These are phyloP conservation scores for Yamadazyma oceani DNA, from an alignment of 1,139 yeast genomes.

Conservation along the genomic window DNA sequence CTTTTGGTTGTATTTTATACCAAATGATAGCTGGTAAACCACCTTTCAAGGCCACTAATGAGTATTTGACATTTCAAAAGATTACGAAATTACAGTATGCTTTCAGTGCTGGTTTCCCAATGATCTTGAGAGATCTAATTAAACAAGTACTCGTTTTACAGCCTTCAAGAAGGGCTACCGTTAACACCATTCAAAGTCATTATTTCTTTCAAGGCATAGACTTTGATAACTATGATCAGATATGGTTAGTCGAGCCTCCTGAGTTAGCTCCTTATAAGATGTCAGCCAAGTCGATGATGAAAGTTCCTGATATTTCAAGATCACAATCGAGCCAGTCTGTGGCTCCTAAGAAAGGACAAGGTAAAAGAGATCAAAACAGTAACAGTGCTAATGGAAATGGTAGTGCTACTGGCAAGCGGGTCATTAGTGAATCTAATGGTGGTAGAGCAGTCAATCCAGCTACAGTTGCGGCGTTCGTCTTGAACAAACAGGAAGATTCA, in stretches of 20 bases:
- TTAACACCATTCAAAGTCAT: conserved; percentile 48
- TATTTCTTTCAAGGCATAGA: conserved; percentile 67
- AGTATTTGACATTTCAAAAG: conserved; percentile 62
- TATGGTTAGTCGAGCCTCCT: conserved; percentile 79
- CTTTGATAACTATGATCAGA: conserved; percentile 60
- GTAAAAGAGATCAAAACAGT: conserved; percentile 7
- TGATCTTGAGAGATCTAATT: conserved; percentile 46
- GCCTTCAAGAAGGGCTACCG: conserved; percentile 43
- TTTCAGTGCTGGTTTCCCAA: conserved; percentile 56
- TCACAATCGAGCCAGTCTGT: conserved; percentile 20
- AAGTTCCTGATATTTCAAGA: conserved; percentile 44
- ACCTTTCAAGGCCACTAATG: conserved; percentile 78
- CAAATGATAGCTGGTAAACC: conserved; percentile 78
- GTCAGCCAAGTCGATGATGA: conserved; percentile 58
- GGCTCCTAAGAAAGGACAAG: conserved; percentile 6
- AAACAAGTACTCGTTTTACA: conserved; percentile 46
- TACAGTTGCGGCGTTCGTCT: conserved; percentile 46
- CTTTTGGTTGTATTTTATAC: conserved; percentile 74
- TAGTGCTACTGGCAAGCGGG: conserved; percentile 12
- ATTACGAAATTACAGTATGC: conserved; percentile 58
- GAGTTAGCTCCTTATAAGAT: conserved; percentile 66
- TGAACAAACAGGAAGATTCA: conserved; percentile 26
- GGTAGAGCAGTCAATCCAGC: conserved; percentile 35
- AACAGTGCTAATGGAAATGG: conserved; percentile 4
- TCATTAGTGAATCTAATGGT: conserved; percentile 18